phyloP scores from a whole-genome alignment of 345 rosid species.

The Psidium friedrichsthalianum region DNA sequence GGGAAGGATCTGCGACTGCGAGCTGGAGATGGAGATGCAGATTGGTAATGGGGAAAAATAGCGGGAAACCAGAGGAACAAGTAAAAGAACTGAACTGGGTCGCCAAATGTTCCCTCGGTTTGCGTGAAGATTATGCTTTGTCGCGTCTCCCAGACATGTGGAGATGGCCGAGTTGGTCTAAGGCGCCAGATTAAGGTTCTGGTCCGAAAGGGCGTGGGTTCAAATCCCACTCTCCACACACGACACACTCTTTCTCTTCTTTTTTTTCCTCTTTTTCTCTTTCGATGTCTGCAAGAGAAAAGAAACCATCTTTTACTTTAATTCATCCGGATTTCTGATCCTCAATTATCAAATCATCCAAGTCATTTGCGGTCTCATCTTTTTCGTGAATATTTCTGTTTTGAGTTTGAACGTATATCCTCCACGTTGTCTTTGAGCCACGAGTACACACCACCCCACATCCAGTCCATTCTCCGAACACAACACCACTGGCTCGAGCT shows the following conservation, averaged over 20 bases:
- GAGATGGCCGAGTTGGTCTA: constrained; percentile 98
- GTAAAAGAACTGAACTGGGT: too few relatives aligned
- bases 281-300: neutral
- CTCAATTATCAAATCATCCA: neutral
- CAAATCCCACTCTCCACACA: constrained; percentile 96
- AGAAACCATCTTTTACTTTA: neutral
- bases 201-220: constrained; percentile 99
- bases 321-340: neutral
- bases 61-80: neutral
- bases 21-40: neutral
- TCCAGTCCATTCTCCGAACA: neutral
- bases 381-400: neutral
- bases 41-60: neutral
- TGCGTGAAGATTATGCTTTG: too few relatives aligned
- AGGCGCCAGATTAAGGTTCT: constrained; percentile 99
- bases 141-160: neutral
- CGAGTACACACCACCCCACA: too few relatives aligned
- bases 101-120: too few relatives aligned
- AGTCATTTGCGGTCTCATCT: neutral
- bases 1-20: neutral
- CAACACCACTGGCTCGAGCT: neutral
- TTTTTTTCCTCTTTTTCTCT: neutral
- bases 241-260: constrained; percentile 8
- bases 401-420: neutral
- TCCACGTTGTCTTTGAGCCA: neutral